Evolutionary conservation across 1,139 yeast species (phyloP).

Genomic region (Blastobotrys elegans): DNA sequence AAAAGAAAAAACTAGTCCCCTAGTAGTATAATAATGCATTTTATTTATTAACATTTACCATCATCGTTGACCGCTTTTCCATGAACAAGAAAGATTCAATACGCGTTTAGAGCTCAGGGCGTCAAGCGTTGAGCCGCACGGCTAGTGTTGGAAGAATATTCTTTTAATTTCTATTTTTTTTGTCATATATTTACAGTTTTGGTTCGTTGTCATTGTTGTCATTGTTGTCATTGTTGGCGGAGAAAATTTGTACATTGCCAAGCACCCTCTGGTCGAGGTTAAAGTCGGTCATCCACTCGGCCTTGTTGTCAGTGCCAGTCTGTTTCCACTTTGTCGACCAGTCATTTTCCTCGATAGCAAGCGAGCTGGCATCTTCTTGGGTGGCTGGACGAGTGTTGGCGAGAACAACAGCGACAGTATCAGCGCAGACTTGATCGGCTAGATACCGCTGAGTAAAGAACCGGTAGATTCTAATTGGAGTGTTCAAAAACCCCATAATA

Average conservation of each 20-base stretch:
- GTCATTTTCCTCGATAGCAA: slow-evolving; percentile 68
- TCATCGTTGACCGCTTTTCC: no score
- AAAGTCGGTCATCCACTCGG: slow-evolving; percentile 87
- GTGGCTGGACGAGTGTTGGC: slow-evolving; percentile 54
- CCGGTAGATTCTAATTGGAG: slow-evolving; percentile 71
- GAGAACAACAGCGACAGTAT: slow-evolving; percentile 52
- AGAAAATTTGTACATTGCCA: slow-evolving; percentile 47
- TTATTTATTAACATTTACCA: no score
- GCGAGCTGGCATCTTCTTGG: slow-evolving; percentile 47
- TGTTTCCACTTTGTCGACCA: slow-evolving; percentile 91
- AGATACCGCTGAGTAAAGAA: slow-evolving; percentile 68
- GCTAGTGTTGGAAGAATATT: no score
- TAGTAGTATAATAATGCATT: no score
- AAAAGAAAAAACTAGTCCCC: not conserved
- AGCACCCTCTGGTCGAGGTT: slow-evolving; percentile 64
- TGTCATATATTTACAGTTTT: no score
- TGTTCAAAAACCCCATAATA: slow-evolving; percentile 68
- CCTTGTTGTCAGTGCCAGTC: slow-evolving; percentile 59
- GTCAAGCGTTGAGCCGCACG: no score
- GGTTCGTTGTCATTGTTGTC: no score
- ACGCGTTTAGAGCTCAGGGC: no score
- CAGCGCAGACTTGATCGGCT: slow-evolving; percentile 63
- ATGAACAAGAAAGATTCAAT: no score
- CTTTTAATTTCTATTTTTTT: no score
- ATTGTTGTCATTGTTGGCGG: no score